Evolutionary conservation across 2,329 filamentous ascomycete species (phyloP).

Genomic region (Pezicula carpinea): DNA sequence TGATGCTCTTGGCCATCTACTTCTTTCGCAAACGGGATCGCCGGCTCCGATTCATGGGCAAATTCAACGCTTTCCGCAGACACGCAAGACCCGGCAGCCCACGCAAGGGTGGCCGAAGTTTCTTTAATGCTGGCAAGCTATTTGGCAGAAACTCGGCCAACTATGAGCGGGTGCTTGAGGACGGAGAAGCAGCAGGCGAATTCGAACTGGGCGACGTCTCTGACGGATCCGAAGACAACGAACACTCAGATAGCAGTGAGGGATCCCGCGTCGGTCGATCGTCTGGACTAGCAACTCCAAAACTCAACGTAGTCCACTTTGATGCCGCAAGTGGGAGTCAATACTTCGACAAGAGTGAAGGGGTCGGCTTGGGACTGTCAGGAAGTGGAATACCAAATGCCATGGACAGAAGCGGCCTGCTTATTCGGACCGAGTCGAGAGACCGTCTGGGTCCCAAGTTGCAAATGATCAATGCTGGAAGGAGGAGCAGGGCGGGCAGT

Average conservation of each 20-base stretch:
- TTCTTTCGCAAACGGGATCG: constrained; percentile 77
- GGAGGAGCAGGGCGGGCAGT: constrained; percentile 41
- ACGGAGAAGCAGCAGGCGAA: constrained; percentile 62
- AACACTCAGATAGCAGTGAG: constrained; percentile 58
- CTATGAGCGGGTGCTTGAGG: constrained; percentile 85
- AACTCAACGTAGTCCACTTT: constrained; percentile 47
- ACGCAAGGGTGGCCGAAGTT: constrained; percentile 40
- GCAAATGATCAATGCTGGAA: constrained; percentile 50
- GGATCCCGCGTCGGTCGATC: constrained; percentile 51
- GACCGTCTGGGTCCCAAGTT: constrained; percentile 63
- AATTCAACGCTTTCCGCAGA: constrained; percentile 42
- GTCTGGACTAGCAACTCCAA: constrained; percentile 66
- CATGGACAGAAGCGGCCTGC: constrained; percentile 66
- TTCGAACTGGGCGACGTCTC: constrained; percentile 69
- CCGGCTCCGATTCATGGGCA: constrained; percentile 55
- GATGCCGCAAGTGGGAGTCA: constrained; percentile 29
- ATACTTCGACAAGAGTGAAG: constrained; percentile 22
- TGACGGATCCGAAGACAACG: constrained; percentile 56
- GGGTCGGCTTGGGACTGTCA: constrained; percentile 20
- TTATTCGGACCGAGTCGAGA: constrained; percentile 78
- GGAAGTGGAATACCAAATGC: constrained; percentile 27
- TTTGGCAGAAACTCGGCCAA: constrained; percentile 53
- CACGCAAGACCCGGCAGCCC: constrained; percentile 41
- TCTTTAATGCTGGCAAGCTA: constrained; percentile 55
- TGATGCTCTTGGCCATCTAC: constrained; percentile 65